These are phyloP conservation scores for Ceratocystis harringtonii DNA, from an alignment of 2,329 filamentous ascomycete genomes.

Conservation along the genomic window DNA sequence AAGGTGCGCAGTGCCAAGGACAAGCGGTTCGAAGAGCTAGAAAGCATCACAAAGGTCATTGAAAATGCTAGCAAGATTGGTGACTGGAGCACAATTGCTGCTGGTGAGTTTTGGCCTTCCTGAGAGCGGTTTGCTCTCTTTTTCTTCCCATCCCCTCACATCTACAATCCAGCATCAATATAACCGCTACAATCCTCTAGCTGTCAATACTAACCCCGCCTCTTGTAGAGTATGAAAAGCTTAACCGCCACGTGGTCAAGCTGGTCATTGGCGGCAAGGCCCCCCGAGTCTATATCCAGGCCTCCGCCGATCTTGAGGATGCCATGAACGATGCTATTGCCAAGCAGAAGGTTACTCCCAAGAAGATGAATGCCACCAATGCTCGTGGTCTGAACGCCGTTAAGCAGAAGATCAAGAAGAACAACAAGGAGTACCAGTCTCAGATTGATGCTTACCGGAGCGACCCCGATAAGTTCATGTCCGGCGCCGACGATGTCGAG, in stretches of 20 bases:
- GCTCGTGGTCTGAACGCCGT: slow-evolving; percentile 89
- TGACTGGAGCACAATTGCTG: slow-evolving; percentile 87
- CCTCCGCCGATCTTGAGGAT: slow-evolving; percentile 85
- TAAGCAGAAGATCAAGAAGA: slow-evolving; percentile 97
- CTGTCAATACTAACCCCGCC: too few relatives aligned
- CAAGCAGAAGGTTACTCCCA: slow-evolving; percentile 88
- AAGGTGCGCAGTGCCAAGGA: slow-evolving; percentile 96
- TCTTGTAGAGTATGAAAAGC: slow-evolving; percentile 71
- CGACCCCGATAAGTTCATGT: slow-evolving; percentile 78
- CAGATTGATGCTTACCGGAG: slow-evolving; percentile 78
- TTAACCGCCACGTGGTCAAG: slow-evolving; percentile 74
- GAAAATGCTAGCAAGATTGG: slow-evolving; percentile 96
- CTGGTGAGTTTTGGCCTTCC: slow-evolving; percentile 43
- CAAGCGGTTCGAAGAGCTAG: slow-evolving; percentile 88
- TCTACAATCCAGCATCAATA: background rate
- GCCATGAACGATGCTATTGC: slow-evolving; percentile 83
- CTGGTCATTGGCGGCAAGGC: slow-evolving; percentile 60
- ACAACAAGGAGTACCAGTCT: slow-evolving; percentile 82
- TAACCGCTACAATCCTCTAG: too few relatives aligned
- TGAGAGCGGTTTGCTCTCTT: background rate
- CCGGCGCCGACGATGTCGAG: slow-evolving; percentile 56
- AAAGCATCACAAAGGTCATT: slow-evolving; percentile 75
- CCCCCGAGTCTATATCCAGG: slow-evolving; percentile 86
- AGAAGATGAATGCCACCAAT: slow-evolving; percentile 98
- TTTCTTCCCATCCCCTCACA: background rate